A percentile compares a stretch with the other conserved stretches of the same genome.
These are phyloP conservation scores for Tylopilus rubrobrunneus DNA, from an alignment of 768 basidiomycete genomes.

Conservation along the genomic window DNA sequence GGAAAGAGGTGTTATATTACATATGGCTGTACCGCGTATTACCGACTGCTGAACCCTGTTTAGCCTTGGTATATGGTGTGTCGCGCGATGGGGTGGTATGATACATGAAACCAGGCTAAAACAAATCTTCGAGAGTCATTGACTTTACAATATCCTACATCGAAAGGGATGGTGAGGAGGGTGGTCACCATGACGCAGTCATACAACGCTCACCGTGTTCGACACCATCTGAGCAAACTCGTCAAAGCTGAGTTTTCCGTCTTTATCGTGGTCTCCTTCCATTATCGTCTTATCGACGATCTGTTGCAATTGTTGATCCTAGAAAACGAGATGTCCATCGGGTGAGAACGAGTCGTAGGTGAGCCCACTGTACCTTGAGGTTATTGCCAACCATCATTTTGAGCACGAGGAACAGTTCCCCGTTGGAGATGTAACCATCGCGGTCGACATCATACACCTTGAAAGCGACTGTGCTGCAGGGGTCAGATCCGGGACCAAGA, in stretches of 20 bases:
- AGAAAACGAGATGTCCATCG: not conserved
- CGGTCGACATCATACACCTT: constrained; percentile 99
- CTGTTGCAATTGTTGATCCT: constrained; percentile 98
- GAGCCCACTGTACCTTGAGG: constrained; percentile 63
- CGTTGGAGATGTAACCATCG: constrained; percentile 97
- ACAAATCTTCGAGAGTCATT: constrained; percentile 95
- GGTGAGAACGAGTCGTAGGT: not conserved
- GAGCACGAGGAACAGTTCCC: constrained; percentile 94
- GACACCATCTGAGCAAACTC: constrained; percentile 97
- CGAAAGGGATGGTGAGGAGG: constrained; percentile 5
- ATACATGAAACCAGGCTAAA: constrained; percentile 38
- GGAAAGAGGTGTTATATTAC: constrained; percentile 14
- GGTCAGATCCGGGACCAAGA: not conserved
- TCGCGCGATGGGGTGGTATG: constrained; percentile 20
- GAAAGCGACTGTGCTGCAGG: constrained; percentile 78
- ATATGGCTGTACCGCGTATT: constrained; percentile 14
- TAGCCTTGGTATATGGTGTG: constrained; percentile 17
- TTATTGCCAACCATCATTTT: constrained; percentile 99
- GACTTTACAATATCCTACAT: constrained; percentile 94
- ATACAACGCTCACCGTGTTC: constrained; percentile 67
- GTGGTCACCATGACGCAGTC: not conserved
- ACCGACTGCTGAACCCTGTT: constrained; percentile 4
- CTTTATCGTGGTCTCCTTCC: constrained; percentile 98
- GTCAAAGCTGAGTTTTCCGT: constrained; percentile 95
- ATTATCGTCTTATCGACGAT: constrained; percentile 99